Base-by-base conservation (phyloP, 306 rosid genomes). In the Ormosia emarginata region DNA sequence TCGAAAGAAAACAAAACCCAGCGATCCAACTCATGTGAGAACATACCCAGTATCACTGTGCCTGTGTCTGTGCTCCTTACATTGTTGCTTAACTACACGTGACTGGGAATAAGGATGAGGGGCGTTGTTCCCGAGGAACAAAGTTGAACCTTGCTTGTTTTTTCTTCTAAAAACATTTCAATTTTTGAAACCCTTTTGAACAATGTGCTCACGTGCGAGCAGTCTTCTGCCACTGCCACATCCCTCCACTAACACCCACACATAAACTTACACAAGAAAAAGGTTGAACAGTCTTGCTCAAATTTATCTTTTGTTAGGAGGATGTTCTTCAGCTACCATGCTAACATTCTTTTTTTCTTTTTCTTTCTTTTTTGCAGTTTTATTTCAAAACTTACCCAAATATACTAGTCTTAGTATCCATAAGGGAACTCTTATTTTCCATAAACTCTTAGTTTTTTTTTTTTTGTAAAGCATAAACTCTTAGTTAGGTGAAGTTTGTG, bases 101-200 rank as follows among this genome's bases (percentile, higher is more conserved):
- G 98, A 94, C 87, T 72, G 32, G 53, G 85, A 74, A 81, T 74
- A 77, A 68, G 74, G 86, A 82, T 79, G 74, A 71, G 74, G 17
- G 81, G 85, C 88, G 92, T 47, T 72, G 84, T 87, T 93, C 87
- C 86, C 94, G 79, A 93, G 87, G 87, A 13, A 14, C 75, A 75
- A 79, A 78, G 82, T 78, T 78, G 71, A 69, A 59, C 8, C 8
- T 80, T 87, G 40, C 63, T 75, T 84, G 47, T 57, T 70, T 77
- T 50, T 62, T 49, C 77, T 61, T 24, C 37, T 50, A 62, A 61
- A 78, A 64, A 37, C 18, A 56, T 84, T 80, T 84, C 40, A 33
- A 73, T 56, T 61, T 82, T 76, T 67, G 1, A 70, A 63, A 62
- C 77, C 37, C 36, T 75, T 53, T 57, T 59, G 13, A 40, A 78